Base-by-base conservation (phyloP, 371 early-diverging fungal genomes). In the Coelomomyces lativittatus region DNA sequence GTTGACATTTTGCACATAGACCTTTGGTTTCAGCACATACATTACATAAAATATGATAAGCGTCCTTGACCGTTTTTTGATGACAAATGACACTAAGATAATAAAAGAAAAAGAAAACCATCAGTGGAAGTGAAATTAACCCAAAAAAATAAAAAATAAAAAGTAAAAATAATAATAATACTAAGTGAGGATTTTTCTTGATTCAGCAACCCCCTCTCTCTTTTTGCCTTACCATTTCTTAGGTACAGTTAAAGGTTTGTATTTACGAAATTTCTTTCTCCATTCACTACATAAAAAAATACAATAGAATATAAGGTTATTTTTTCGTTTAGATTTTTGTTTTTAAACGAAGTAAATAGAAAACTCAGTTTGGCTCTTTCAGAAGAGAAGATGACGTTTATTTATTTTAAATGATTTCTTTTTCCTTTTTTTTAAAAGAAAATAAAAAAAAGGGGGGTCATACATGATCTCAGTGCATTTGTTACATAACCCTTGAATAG, bases 11-110 rank as follows among this genome's bases (percentile, higher is more conserved):
- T 10, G 91, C 93, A 51, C 93, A 96, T 25, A 88, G 87, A 37
- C 75, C 70, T 59, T 80, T 82, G 11, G 56, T 58, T 36, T 53
- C 51, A 2, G 91, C 88, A 54, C 97, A 96, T 35, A 68, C 70
- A 56, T 79, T 70, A 66, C 97, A 96, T 12, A 91, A 60, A 21
- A 89, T 81, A 64, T 93, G 97, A 66, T 96, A 96, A 5, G 93
- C 91, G 51, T 89, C 88, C 51, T 75, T 85, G 52, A 96, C 77
- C 7, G 78, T 61, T 57, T 86, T 91, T 55, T 83, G 75, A 40
- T 80, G 55, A 64, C 93, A 90, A 25, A 51, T 36, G n/a, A 79
- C 66, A 51, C 78, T 79, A 50, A 38, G 28, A 46, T 0, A 29
- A 26, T 12, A 29, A 33, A 17, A 17, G 34, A 37, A 10, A 37